phyloP scores from a whole-genome alignment of 2,329 filamentous ascomycete genomes.

The Penicillium sp. region DNA sequence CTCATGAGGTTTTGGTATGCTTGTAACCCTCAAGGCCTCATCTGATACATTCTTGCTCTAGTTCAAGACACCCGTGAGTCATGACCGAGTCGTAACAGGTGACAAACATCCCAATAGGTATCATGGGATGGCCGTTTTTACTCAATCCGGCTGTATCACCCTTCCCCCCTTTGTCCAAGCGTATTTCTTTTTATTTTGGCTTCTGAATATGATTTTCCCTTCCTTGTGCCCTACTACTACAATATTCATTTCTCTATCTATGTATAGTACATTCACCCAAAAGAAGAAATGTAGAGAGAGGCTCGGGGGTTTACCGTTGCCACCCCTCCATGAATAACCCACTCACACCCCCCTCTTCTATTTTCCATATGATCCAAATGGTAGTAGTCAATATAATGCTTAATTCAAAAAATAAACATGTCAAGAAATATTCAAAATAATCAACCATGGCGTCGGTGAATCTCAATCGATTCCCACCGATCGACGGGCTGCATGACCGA shows the following conservation, averaged over 20 bases:
- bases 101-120: slow-evolving; percentile 20
- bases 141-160: slow-evolving; percentile 28
- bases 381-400: slow-evolving; percentile 6
- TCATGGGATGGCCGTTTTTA: slow-evolving; percentile 26
- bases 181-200: slow-evolving; percentile 13
- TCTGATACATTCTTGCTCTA: slow-evolving; percentile 26
- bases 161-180: slow-evolving; percentile 23
- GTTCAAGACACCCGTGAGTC: slow-evolving; percentile 19
- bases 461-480: slow-evolving; percentile 39
- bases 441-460: slow-evolving; percentile 34
- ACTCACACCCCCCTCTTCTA: neutral
- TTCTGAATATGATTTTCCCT: slow-evolving; percentile 1
- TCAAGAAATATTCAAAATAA: slow-evolving; percentile 13
- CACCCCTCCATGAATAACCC: slow-evolving; percentile 15
- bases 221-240: neutral
- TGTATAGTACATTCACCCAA: slow-evolving; percentile 9
- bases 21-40: slow-evolving; percentile 23
- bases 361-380: slow-evolving; percentile 4
- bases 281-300: slow-evolving; percentile 7
- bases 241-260: slow-evolving; percentile 4
- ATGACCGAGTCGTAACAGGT: slow-evolving; percentile 23
- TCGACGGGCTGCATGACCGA: slow-evolving; percentile 47
- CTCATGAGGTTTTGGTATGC: slow-evolving; percentile 11
- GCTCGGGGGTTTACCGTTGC: slow-evolving; percentile 22
- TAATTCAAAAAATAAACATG: slow-evolving; percentile 4